Percentiles rank a stretch among this genome's conserved stretches.
Evolutionary conservation across 768 basidiomycete species (phyloP).

Genomic region (Dentipellis fragilis): DNA sequence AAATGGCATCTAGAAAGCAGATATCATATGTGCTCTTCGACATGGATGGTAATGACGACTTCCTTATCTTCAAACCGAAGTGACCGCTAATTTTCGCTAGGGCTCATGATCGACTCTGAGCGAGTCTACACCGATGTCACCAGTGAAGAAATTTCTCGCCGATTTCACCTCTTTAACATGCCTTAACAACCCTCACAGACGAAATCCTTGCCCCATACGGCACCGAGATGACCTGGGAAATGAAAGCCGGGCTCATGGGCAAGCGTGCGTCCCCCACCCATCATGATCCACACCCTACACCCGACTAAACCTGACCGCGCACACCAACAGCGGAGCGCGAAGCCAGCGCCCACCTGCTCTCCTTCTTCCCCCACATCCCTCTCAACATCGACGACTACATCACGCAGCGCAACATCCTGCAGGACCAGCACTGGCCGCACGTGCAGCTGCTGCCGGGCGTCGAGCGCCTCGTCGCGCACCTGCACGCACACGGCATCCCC

Average conservation of each 20-base stretch:
- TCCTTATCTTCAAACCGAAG: background rate
- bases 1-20: background rate
- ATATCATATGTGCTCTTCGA: constrained; percentile 24
- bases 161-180: background rate
- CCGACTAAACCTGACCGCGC: background rate
- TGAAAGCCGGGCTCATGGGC: constrained; percentile 85
- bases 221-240: constrained; percentile 78
- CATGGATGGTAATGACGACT: constrained; percentile 22
- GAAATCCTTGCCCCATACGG: constrained; percentile 63
- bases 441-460: constrained; percentile 70
- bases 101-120: constrained; percentile 71
- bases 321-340: constrained; percentile 45
- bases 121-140: constrained; percentile 69
- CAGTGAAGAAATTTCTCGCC: constrained; percentile 34
- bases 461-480: constrained; percentile 56
- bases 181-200: constrained; percentile 32
- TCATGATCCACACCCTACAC: too few species aligned
- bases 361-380: constrained; percentile 66
- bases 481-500: constrained; percentile 56
- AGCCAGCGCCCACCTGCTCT: constrained; percentile 57
- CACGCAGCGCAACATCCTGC: constrained; percentile 39
- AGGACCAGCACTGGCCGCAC: constrained; percentile 60
- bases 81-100: constrained; percentile 22
- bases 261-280: constrained; percentile 51
- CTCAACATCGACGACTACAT: constrained; percentile 56